Conservation (phyloP, 805 yeast genomes). For the Wickerhamomyces queroliae region DNA sequence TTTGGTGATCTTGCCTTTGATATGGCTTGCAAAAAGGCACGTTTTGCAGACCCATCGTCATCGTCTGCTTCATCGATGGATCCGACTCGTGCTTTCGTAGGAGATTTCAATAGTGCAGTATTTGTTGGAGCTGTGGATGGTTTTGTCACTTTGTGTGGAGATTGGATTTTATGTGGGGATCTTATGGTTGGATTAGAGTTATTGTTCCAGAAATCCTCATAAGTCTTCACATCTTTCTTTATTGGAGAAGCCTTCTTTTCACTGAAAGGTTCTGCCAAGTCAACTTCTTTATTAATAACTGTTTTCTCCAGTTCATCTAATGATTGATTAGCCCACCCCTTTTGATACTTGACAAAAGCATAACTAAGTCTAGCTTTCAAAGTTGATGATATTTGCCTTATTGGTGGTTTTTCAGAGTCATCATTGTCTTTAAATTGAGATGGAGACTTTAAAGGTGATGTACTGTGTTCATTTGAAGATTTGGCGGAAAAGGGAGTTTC, state of each 20-base stretch:
- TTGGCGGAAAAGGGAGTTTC: slow-evolving; percentile 14
- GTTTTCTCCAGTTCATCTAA: slow-evolving; percentile 22
- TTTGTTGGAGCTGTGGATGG: slow-evolving; percentile 6
- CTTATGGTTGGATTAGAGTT: slow-evolving; percentile 14
- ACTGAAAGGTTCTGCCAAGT: not conserved
- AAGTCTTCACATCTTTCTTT: slow-evolving; percentile 13
- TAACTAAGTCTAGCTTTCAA: slow-evolving; percentile 34
- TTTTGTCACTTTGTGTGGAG: slow-evolving; percentile 10
- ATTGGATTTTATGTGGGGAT: slow-evolving; percentile 5
- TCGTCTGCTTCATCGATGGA: slow-evolving; percentile 15
- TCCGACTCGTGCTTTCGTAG: slow-evolving; percentile 7
- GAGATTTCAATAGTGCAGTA: slow-evolving; percentile 1
- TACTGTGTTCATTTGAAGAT: not conserved
- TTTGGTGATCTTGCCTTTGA: slow-evolving; percentile 26
- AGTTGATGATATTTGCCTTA: slow-evolving; percentile 33
- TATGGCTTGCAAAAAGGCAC: slow-evolving; percentile 33
- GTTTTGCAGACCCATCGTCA: slow-evolving; percentile 30
- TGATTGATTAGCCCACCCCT: slow-evolving; percentile 25
- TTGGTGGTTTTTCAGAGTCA: slow-evolving; percentile 28
- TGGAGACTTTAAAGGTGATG: slow-evolving; percentile 23
- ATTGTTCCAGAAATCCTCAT: slow-evolving; percentile 9
- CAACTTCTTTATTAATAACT: slow-evolving; percentile 3
- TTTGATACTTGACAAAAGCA: slow-evolving; percentile 33
- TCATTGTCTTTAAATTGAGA: slow-evolving; percentile 11
- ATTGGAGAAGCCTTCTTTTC: slow-evolving; percentile 1